Evolutionary conservation across 2,329 filamentous ascomycete species (phyloP), one percentile per base, ranked within the genome.

Genomic region (Aspergillus clavatus): DNA sequence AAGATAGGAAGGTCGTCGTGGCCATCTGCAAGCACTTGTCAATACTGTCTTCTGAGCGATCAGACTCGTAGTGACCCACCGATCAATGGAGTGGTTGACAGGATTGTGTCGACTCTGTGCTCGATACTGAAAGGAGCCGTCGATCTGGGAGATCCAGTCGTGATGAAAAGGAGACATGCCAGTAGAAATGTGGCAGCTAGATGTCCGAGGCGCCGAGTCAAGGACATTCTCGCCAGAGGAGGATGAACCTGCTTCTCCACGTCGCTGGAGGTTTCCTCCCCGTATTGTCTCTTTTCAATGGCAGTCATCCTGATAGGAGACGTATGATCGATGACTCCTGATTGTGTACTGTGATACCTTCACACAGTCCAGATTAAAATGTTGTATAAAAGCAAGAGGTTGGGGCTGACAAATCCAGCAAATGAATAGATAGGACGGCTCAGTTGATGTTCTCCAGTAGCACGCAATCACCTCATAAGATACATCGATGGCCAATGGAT

Each of bases 1-100:
- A 84, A 67, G 29, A 93, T 84, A 18, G 91, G 79, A 39, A 97
- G 76, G 63, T 97, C 91, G 69, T 95, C 86, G 63, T 96, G 90
- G 1, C 90, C 90, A 67, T 96, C 90, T 90, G 53, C 2, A 2
- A 10, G 4, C n/a, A 21, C 1, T 3, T 24, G 22, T 12, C 16
- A 35, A 8, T 11, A 5, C 16, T n/a, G 24, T 24, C 24, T 22
- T n/a, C 3, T 11, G 10, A 1, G 3, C 7, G 1, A 6, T 24
- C 8, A 12, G 18, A 26, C 14, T 3, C 11, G n/a, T 8, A 18
- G 14, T 14, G 16, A 45, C 58, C 38, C 55, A 74, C 72, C 72
- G 53, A 77, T 75, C 46, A 78, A 60, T 27, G 75, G 75, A 5
- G 72, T 76, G 16, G 66, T 55, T 5, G 61, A 59, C 23, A 78